Base-by-base conservation (phyloP, 176 grass and related monocot species). In the Triticum aestivum region DNA sequence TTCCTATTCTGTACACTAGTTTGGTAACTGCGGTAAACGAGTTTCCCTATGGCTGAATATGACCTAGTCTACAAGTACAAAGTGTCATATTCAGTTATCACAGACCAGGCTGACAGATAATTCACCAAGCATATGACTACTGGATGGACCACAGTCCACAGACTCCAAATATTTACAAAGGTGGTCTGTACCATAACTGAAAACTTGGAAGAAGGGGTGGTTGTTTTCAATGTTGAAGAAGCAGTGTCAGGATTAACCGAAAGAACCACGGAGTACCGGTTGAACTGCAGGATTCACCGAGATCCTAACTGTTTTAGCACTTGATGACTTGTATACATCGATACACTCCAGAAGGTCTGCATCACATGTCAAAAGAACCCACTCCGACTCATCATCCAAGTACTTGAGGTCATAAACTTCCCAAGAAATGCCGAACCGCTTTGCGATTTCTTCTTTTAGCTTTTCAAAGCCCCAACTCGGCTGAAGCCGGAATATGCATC, bases 371-470 rank as follows among this genome's bases (percentile, higher is more conserved):
- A 99, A 71, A 86, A 99, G 83, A 64, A 99, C 83, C 97, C 97
- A 99, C 81, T 99, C 97, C 3, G 97, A 99, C 62, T 99, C 97
- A 71, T 99, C 97, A 70, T 99, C 97, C 85, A 99, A 65, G 72
- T 99, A 99, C 80, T 94, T 99, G 61, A 99, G 80, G 76, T 94
- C 82, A 58, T 27, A 85, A 65, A 14, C 52, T 35, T 47, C 45
- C 80, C 81, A 51, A 21, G 79, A 32, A 73, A 96, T 82, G 12
- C 75, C 35, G 14, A 99, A 97, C 77, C 97, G 76, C 90, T 86
- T 92, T 61, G 56, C 5, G 18, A 99, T 94, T 88, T 99, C 94
- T 87, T 89, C 84, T 59, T 93, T 99, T 61, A 99, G 90, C 84
- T 89, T 86, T 67, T 93, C 79, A 82, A 97, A 96, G 64, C 87